phyloP scores from a whole-genome alignment of 768 basidiomycete species.

The Suillus spraguei region DNA sequence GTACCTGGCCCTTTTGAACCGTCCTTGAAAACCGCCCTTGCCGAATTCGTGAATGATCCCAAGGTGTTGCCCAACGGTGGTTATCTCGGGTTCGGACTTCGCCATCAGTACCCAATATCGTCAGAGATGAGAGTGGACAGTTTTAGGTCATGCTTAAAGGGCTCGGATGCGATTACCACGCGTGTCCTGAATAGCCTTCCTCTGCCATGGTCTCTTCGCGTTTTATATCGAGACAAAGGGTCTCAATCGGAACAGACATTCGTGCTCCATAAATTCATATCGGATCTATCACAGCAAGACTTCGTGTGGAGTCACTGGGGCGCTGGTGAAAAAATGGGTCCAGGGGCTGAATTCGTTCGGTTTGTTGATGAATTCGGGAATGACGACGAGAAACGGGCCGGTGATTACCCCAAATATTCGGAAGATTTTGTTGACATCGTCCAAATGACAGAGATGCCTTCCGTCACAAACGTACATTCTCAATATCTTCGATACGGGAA shows the following conservation, averaged over 20 bases:
- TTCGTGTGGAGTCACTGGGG: constrained; percentile 1
- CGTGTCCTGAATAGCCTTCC: constrained; percentile 21
- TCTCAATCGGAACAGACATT: constrained; percentile 4
- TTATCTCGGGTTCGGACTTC: constrained; percentile 37
- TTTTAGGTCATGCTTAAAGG: constrained; percentile 30
- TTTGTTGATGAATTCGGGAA: constrained; percentile 3
- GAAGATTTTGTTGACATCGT: constrained; percentile 10
- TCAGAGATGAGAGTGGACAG: constrained; percentile 15
- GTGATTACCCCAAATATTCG: background rate
- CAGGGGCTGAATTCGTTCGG: constrained; percentile 4
- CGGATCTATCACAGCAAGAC: constrained; percentile 1
- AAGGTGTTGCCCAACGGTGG: constrained; percentile 35
- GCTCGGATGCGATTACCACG: constrained; percentile 29
- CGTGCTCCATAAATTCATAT: constrained; percentile 3
- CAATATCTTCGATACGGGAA: constrained; percentile 23
- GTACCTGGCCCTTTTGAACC: constrained; percentile 10
- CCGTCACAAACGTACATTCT: constrained; percentile 12
- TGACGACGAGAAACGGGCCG: background rate
- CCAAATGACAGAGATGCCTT: constrained; percentile 15
- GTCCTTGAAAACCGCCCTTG: constrained; percentile 23
- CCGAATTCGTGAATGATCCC: constrained; percentile 28
- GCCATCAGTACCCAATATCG: constrained; percentile 36
- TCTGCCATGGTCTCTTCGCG: constrained; percentile 22
- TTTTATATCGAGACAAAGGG: constrained; percentile 19
- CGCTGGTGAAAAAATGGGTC: constrained; percentile 3